phyloP scores from a whole-genome alignment of 495 filamentous ascomycete species.

The Aspergillus leporis region DNA sequence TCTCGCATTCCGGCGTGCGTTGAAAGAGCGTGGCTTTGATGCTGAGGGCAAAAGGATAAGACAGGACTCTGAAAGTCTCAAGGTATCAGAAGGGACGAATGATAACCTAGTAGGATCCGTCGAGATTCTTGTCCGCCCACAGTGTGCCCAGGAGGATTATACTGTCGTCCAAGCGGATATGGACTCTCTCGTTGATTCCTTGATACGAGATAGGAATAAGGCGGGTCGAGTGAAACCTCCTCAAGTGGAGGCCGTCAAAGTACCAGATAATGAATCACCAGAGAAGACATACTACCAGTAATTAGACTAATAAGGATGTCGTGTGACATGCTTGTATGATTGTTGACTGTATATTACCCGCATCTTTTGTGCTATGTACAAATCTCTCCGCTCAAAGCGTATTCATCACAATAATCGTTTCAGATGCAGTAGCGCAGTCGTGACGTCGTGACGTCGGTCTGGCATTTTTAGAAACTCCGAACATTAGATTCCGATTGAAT shows the following conservation, averaged over 20 bases:
- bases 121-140: conserved; percentile 25
- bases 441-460: neutral
- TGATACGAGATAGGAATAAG: conserved; percentile 10
- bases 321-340: no score
- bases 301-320: neutral
- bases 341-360: neutral
- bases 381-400: neutral
- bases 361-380: no score
- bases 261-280: neutral
- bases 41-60: conserved; percentile 43
- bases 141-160: conserved; percentile 20
- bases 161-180: conserved; percentile 29
- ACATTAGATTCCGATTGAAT: neutral
- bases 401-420: neutral
- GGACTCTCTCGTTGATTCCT: conserved; percentile 17
- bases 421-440: neutral
- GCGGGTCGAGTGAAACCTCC: neutral
- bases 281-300: neutral
- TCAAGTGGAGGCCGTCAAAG: neutral
- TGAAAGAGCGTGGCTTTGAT: conserved; percentile 58
- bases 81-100: neutral
- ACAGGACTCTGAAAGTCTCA: neutral
- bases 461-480: neutral
- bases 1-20: conserved; percentile 53
- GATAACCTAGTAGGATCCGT: conserved; percentile 27